Evolutionary conservation across 2,329 filamentous ascomycete genomes (phyloP), one percentile per base, ranked within the genome.

Genomic region (Trichoderma sp.): DNA sequence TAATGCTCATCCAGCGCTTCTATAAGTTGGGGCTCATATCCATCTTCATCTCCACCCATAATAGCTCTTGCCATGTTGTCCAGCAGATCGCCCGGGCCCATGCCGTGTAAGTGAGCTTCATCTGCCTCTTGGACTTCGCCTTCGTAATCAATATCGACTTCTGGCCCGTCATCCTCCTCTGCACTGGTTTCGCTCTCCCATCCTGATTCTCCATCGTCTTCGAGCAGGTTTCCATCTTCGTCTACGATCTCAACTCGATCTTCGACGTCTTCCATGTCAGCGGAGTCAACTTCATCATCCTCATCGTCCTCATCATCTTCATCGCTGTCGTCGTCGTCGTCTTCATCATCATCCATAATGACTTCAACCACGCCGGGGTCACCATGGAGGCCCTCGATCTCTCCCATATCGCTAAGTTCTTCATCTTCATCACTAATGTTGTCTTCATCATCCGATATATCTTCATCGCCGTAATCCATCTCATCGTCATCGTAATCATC

Each of bases 391-490:
- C 88, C 92, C 82, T 97, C 94, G 63, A 97, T 92, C 47, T 92
- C 89, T 6, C 94, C 95, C 85, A 96, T 94, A 49, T 90, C 92
- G 71, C 89, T 90, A 63, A 94, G 86, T 33, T 92, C 92, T 69
- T 96, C 93, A 72, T 96, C 93, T 70, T 96, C 92, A 76, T 96
- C 95, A 75, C 94, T 97, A 69, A 97, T 89, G 68, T 95, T 91
- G 73, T 96, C 92, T 75, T 94, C 92, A 70, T 92, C 92, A 75
- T 95, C 92, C 0, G 89, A 89, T 76, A 92, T 86, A 37, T 94
- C 94, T 73, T 95, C 92, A 56, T 96, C 93, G 27, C 84, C 87
- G 75, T 96, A 97, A 67, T 96, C 93, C 89, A 97, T 96, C 73
- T 97, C 95, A 47, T 97, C 93, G 74, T 93, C 95, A 74, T 93